Evolutionary conservation across 495 filamentous ascomycete species (phyloP).

Genomic region (Xylaria grammica): DNA sequence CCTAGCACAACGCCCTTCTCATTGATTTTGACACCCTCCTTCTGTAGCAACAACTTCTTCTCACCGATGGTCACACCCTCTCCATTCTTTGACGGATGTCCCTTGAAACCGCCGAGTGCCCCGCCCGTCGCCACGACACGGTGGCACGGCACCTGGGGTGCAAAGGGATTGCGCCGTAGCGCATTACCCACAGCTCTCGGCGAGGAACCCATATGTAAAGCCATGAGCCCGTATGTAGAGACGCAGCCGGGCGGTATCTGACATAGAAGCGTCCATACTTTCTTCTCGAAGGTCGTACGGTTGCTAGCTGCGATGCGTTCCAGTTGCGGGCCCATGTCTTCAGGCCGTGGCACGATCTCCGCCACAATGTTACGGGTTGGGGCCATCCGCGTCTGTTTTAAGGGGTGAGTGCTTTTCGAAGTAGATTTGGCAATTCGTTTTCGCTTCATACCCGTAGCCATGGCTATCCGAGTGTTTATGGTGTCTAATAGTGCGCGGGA

Average conservation of each 20-base stretch:
- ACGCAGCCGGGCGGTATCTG: slow-evolving; percentile 73
- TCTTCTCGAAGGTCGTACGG: slow-evolving; percentile 61
- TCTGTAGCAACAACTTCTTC: slow-evolving; percentile 45
- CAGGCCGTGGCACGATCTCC: slow-evolving; percentile 21
- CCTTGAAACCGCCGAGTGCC: slow-evolving; percentile 59
- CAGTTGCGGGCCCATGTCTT: slow-evolving; percentile 37
- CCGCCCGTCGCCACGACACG: slow-evolving; percentile 53
- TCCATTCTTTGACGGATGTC: slow-evolving; percentile 45
- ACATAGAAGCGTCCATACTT: slow-evolving; percentile 68
- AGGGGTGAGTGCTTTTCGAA: not conserved
- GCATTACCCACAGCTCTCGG: slow-evolving; percentile 83
- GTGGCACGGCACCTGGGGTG: slow-evolving; percentile 65
- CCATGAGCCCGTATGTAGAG: slow-evolving; percentile 75
- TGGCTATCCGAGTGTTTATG: not conserved
- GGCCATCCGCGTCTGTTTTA: slow-evolving; percentile 13
- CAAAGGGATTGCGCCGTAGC: slow-evolving; percentile 71
- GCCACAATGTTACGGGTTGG: slow-evolving; percentile 4
- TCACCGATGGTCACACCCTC: slow-evolving; percentile 48
- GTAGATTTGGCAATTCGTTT: not conserved
- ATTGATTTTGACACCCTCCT: slow-evolving; percentile 50
- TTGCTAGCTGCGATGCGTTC: slow-evolving; percentile 43
- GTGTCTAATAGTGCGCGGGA: not conserved
- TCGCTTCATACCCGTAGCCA: slow-evolving; percentile 1
- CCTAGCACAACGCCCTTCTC: slow-evolving; percentile 46
- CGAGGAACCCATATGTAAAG: slow-evolving; percentile 68